These are phyloP conservation scores for Eleusine indica DNA, from an alignment of 176 grass and related monocot genomes.

Conservation along the genomic window DNA sequence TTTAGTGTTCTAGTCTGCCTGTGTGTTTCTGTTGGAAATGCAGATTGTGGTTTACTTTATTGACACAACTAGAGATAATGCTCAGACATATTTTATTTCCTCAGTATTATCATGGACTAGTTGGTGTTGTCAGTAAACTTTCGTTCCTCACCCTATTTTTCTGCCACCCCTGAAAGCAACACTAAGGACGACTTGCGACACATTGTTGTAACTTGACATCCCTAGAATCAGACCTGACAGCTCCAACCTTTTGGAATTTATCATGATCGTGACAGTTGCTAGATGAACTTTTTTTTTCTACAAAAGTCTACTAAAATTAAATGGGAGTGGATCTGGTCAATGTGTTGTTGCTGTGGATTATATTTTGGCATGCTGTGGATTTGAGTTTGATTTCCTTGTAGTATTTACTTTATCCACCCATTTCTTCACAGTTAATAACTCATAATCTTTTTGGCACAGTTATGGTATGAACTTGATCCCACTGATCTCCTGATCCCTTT, in stretches of 20 bases:
- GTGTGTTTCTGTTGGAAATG: neutral
- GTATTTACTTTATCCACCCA: too few species aligned
- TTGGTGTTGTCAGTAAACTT: neutral
- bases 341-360: neutral
- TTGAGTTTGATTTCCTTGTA: neutral
- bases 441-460: neutral
- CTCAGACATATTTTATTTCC: neutral
- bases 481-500: neutral
- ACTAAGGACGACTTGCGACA: neutral
- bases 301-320: neutral
- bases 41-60: neutral
- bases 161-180: neutral
- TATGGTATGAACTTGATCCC: neutral
- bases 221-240: neutral
- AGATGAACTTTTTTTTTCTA: neutral
- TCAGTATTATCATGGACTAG: neutral
- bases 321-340: neutral
- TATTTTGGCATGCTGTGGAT: neutral
- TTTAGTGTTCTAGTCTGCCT: neutral
- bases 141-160: neutral
- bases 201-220: neutral
- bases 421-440: neutral
- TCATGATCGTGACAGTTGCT: neutral
- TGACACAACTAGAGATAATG: too few species aligned
- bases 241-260: slow-evolving; percentile 16